Evolutionary conservation across 2,329 filamentous ascomycete species (phyloP), one percentile per base, ranked within the genome.

Genomic region (Lecanicillium sp.): DNA sequence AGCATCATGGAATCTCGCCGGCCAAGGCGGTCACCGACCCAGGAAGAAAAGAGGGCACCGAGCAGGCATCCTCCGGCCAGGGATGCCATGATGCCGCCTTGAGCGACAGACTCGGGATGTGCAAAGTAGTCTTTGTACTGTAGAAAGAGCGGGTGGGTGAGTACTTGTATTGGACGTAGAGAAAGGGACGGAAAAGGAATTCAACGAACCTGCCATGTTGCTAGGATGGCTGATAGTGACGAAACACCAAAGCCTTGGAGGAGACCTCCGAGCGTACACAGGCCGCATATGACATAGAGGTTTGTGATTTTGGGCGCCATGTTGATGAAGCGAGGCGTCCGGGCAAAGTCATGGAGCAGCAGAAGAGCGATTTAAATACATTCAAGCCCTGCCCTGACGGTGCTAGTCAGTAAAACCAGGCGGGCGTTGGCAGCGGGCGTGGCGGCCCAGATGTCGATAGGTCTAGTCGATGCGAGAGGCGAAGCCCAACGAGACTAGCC

Each of bases 141-240:
- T 9, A 32, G 11, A 25, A 25, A 7, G n/a, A n/a, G n/a, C n/a
- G n/a, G n/a, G n/a, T n/a, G n/a, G 28, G 12, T 13, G 8, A 3
- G 12, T 19, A 29, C 37, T 37, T 33, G 19, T 15, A n/a, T 12
- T 25, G 20, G 2, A 18, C n/a, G 18, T 9, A 19, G 5, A n/a
- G 14, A 5, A 12, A 17, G 15, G 27, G 29, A 37, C 15, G 13
- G 8, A 19, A 29, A 6, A 28, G 12, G 13, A 5, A 11, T 33
- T 16, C 27, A n/a, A 44, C 42, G 40, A 30, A 35, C 43, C 41
- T 46, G 60, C 4, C 59, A 44, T 20, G 67, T 67, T 25, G 65
- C 64, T 41, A 72, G 64, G 43, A 73, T 72, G 40, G 69, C 71
- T 5, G 65, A 68, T 61, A 73, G 73, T 37, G 68, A 71, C 15